These are phyloP conservation scores for Metarhizium guizhouense DNA, from an alignment of 2,329 filamentous ascomycete genomes.

Conservation along the genomic window DNA sequence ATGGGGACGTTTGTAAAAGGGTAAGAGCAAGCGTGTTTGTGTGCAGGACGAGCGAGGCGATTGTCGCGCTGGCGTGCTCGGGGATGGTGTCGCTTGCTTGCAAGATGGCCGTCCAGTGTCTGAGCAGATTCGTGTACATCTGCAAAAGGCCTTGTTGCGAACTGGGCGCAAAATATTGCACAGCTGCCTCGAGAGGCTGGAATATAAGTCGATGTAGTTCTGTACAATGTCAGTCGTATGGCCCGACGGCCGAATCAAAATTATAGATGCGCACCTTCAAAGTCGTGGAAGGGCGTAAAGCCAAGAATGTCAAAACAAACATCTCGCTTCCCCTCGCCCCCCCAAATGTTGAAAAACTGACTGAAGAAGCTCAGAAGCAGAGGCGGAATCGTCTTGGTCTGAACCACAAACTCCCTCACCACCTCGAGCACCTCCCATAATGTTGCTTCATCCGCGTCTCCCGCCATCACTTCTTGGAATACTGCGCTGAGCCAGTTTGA, in stretches of 20 bases:
- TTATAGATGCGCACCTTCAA: conserved; percentile 36
- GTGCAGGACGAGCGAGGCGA: conserved; percentile 36
- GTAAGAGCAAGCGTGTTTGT: conserved; percentile 49
- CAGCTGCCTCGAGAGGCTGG: conserved; percentile 38
- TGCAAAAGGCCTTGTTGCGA: conserved; percentile 52
- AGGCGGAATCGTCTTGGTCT: conserved; percentile 44
- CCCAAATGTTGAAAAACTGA: conserved; percentile 51
- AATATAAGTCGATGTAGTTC: conserved; percentile 43
- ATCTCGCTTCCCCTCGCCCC: conserved; percentile 45
- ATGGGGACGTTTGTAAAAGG: conserved; percentile 44
- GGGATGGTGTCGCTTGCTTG: conserved; percentile 29
- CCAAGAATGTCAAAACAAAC: conserved; percentile 50
- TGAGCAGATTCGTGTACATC: conserved; percentile 60
- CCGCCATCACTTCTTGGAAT: conserved; percentile 45
- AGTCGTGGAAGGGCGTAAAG: conserved; percentile 44
- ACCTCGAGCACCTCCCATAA: conserved; percentile 46
- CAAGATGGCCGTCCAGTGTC: conserved; percentile 44
- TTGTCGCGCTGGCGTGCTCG: conserved; percentile 24
- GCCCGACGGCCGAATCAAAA: not conserved
- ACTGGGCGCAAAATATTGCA: conserved; percentile 37
- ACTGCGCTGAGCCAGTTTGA: conserved; percentile 50
- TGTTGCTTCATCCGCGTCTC: conserved; percentile 37
- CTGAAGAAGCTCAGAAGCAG: conserved; percentile 40
- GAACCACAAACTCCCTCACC: conserved; percentile 45
- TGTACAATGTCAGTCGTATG: conserved; percentile 17